phyloP scores from a whole-genome alignment of 106 monocot species.

The Dendrobium nobile region DNA sequence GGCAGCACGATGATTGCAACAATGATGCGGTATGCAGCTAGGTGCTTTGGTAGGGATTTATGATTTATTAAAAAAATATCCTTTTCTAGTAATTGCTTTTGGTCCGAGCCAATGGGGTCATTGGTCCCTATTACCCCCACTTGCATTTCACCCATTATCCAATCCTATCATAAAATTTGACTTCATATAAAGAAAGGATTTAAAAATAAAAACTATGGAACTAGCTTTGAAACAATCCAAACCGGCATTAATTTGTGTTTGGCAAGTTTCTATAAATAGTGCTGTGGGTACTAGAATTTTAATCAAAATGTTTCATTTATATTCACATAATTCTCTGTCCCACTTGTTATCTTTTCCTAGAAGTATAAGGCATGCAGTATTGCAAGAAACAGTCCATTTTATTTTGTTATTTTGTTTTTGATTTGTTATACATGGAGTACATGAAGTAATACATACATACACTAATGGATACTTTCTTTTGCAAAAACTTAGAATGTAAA shows the following conservation, averaged over 20 bases:
- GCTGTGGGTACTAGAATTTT: neutral
- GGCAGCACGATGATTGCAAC: too few species aligned
- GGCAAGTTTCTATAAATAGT: neutral
- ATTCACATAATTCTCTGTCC: neutral
- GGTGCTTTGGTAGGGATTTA: too few species aligned
- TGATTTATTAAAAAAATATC: too few species aligned
- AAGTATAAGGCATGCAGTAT: neutral
- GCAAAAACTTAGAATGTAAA: neutral
- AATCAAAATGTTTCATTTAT: neutral
- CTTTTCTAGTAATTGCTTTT: too few species aligned
- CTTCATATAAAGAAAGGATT: neutral
- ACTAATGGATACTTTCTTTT: neutral
- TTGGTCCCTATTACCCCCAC: too few species aligned
- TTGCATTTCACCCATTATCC: too few species aligned
- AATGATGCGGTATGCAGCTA: too few species aligned
- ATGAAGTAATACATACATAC: neutral
- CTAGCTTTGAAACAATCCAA: neutral
- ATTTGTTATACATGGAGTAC: neutral
- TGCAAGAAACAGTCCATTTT: neutral
- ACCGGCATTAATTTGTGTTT: neutral
- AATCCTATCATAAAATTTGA: neutral
- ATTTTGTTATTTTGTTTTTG: neutral
- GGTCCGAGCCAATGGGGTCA: too few species aligned
- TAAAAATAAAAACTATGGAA: neutral
- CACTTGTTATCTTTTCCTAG: neutral